phyloP scores from a whole-genome alignment of 306 rosid genomes.

The Begonia fuchsioides region DNA sequence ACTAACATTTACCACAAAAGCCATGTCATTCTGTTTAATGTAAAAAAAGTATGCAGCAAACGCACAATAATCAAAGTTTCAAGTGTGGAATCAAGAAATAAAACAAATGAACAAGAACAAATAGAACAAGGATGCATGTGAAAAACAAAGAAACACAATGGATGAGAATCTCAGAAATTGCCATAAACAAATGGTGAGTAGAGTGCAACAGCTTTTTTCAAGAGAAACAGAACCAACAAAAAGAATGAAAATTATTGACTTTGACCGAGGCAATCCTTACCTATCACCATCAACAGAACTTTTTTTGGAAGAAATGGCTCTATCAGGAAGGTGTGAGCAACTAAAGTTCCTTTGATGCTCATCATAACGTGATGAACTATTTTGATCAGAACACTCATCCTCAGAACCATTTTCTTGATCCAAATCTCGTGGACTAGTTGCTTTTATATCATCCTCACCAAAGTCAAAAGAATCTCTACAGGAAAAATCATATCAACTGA shows the following conservation, averaged over 20 bases:
- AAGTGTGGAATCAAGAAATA: neutral
- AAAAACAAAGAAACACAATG: no score
- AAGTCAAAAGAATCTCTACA: slow-evolving; percentile 14
- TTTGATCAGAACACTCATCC: slow-evolving; percentile 27
- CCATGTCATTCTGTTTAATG: no score
- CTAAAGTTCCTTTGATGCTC: neutral
- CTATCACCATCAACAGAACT: neutral
- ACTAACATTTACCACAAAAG: no score
- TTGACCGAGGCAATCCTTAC: neutral
- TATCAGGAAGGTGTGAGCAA: neutral
- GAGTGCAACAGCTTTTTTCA: neutral
- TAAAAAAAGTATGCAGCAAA: no score
- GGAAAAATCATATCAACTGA: neutral
- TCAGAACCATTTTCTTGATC: slow-evolving; percentile 24
- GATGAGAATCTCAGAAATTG: no score
- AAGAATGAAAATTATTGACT: neutral
- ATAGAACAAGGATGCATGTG: neutral
- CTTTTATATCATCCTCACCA: slow-evolving; percentile 11
- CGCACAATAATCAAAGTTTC: no score
- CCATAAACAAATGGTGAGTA: neutral
- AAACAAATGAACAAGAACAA: neutral
- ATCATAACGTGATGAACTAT: neutral
- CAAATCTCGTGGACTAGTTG: slow-evolving; percentile 10
- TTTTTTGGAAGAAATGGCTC: neutral
- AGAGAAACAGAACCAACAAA: neutral